These are phyloP conservation scores for Ulota crispa DNA, from an alignment of 225 moss, liverwort and hornwort species.

Conservation along the genomic window DNA sequence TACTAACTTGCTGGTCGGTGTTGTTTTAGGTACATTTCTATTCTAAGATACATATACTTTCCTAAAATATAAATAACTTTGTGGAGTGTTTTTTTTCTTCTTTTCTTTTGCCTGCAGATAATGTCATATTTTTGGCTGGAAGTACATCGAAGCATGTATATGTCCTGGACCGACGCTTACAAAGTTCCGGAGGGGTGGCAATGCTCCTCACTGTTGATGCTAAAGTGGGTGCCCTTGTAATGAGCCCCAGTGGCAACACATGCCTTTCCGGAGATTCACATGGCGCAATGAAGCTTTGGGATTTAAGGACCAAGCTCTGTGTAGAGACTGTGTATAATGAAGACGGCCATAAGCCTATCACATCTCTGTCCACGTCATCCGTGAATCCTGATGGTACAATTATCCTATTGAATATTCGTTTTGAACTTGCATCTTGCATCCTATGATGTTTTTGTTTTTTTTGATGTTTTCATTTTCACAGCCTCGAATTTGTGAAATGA, in stretches of 20 bases:
- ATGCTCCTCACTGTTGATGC: constrained; percentile 62
- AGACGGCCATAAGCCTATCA: constrained; percentile 83
- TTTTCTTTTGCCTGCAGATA: constrained; percentile 49
- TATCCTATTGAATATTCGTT: neutral
- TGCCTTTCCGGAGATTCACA: constrained; percentile 91
- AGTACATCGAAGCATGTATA: constrained; percentile 88
- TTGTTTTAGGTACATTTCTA: neutral
- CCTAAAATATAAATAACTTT: neutral
- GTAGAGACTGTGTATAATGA: constrained; percentile 89
- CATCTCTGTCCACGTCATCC: constrained; percentile 72
- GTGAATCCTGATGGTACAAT: constrained; percentile 60
- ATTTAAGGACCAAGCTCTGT: constrained; percentile 71
- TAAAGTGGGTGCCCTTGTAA: constrained; percentile 79
- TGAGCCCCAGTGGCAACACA: constrained; percentile 68
- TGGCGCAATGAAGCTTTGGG: constrained; percentile 97
- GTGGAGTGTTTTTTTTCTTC: neutral
- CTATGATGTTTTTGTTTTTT: neutral
- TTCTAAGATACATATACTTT: neutral
- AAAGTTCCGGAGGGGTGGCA: constrained; percentile 68
- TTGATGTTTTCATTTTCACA: neutral
- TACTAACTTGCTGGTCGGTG: neutral
- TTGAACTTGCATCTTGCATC: constrained; percentile 10
- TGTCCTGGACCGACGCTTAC: constrained; percentile 82
- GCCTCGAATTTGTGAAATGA: constrained; percentile 1
- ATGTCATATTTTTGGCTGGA: constrained; percentile 84